Evolutionary conservation across 257 asterid species (phyloP).

Genomic region (Solanum habrochaites): DNA sequence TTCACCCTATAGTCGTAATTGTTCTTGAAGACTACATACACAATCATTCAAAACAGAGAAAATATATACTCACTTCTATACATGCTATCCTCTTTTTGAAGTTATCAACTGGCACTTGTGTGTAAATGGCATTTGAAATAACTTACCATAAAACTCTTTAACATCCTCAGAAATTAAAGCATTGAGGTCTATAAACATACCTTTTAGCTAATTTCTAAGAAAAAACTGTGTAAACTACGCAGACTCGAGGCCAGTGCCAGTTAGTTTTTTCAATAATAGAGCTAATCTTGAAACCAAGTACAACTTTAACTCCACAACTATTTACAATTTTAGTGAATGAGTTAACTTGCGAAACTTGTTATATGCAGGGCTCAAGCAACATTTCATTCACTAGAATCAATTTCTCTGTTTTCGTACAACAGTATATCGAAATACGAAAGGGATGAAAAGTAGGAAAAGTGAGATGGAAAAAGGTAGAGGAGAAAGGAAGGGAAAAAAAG

Average conservation of each 20-base stretch:
- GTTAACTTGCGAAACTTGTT: background rate
- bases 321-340: background rate
- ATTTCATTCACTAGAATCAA: constrained; percentile 1
- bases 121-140: too few relatives aligned
- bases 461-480: background rate
- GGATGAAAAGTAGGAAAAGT: background rate
- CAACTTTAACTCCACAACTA: background rate
- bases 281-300: background rate
- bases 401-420: background rate
- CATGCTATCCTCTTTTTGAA: background rate
- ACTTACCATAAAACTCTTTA: background rate
- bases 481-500: background rate
- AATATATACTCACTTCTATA: background rate
- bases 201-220: background rate
- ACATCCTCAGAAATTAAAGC: background rate
- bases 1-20: background rate
- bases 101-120: background rate
- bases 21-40: background rate
- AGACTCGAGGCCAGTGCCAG: too few relatives aligned
- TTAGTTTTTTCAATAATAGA: too few relatives aligned
- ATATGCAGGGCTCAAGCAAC: background rate
- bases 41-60: background rate
- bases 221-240: too few relatives aligned
- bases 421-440: background rate
- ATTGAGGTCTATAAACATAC: background rate